Conservation (phyloP, 176 grass and related monocot genomes). For the Triticum monococcum region DNA sequence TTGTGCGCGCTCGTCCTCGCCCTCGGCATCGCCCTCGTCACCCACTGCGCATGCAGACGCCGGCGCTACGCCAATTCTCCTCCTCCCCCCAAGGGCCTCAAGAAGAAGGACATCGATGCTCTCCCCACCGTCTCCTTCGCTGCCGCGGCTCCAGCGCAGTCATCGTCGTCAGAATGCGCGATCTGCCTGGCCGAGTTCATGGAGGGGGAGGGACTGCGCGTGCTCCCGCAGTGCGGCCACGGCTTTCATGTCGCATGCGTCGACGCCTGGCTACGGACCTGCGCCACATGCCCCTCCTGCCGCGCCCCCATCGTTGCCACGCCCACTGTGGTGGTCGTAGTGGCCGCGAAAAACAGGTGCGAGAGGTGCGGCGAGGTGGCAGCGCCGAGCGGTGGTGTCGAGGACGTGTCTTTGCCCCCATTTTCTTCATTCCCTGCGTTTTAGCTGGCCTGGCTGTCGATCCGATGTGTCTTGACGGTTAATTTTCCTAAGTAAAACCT, state of each 20-base stretch:
- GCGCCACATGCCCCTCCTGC: background rate
- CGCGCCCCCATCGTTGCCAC: background rate
- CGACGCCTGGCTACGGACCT: constrained; percentile 60
- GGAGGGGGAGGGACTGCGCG: constrained; percentile 7
- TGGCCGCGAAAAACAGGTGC: background rate
- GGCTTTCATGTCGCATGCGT: constrained; percentile 58
- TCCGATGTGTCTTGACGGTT: background rate
- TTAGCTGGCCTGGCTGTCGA: background rate
- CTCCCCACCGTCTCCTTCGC: constrained; percentile 33
- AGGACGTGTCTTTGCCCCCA: background rate
- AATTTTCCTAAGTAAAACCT: background rate
- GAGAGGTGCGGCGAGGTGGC: background rate
- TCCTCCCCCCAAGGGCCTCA: constrained; percentile 32
- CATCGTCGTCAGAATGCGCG: background rate
- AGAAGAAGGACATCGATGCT: constrained; percentile 48
- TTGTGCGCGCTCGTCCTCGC: constrained; percentile 51
- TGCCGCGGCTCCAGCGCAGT: background rate
- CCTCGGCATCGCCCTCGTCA: constrained; percentile 50
- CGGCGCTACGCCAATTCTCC: background rate
- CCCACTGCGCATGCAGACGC: background rate
- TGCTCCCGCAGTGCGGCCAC: constrained; percentile 60
- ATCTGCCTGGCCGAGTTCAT: background rate
- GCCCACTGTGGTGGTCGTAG: too few relatives aligned
- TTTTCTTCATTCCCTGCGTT: background rate
- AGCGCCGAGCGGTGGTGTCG: background rate